Evolutionary conservation across 345 rosid genomes (phyloP), one percentile per base, ranked within the genome.

Genomic region (Eucalyptus grandis): DNA sequence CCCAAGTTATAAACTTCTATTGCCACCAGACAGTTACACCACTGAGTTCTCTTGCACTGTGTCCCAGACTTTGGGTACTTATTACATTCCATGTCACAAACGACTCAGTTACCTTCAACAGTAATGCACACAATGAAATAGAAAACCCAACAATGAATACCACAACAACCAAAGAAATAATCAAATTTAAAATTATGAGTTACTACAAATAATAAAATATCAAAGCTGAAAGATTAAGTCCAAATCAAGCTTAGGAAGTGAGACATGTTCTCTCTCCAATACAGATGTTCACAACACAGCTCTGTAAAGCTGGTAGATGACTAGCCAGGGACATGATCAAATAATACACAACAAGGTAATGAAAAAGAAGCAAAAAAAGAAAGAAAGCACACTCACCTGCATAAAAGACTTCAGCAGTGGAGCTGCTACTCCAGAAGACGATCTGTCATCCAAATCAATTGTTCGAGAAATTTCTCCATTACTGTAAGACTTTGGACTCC

Each of bases 341-440:
- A 51, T 53, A 12, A 40, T 34, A 17, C 31, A 30, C 24, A 40
- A 54, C 67, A 80, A 37, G 6, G 58, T 51, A 43, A n/a, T 27
- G 53, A 65, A 30, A 58, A 81, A 72, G 80, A 56, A 43, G 31
- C 58, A 22, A 24, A 88, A 22, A 24, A 89, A 37, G 40, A 60
- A 51, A 54, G 50, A 49, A 67, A 87, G 89, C 85, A 90, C 44
- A 47, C 34, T 49, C 89, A 95, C 99, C 98, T 97, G 98, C 98
- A 98, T 96, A 92, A 98, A 96, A 86, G 99, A 95, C 93, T 96
- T 96, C 50, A 97, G 93, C 90, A 97, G 93, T 54, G 98, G 98
- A n/a, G 98, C 90, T 90, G 99, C 97, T 80, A 96, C 98, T 40
- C 98, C 94, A 86, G 95, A 95, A 93, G 96, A 94, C 17, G 96